Evolutionary conservation across 495 filamentous ascomycete genomes (phyloP), one percentile per base, ranked within the genome.

Genomic region (Penicillium paradoxum): DNA sequence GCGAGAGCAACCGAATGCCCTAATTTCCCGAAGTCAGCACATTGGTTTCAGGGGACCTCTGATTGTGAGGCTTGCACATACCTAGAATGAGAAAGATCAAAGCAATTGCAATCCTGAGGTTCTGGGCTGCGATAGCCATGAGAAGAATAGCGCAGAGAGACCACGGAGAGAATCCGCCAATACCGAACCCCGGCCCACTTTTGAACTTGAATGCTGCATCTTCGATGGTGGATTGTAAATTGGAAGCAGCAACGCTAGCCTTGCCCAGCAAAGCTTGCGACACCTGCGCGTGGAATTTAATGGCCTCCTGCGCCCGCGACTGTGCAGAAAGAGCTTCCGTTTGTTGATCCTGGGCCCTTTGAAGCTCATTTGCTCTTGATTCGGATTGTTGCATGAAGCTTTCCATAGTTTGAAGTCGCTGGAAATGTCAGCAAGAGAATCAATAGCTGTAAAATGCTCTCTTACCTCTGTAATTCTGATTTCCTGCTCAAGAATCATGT

Each of bases 231-330:
- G 61, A 40, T 44, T 74, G 71, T 5, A 81, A 49, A 51, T 73
- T 68, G n/a, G 65, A 62, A 17, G 75, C 73, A 9, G 68, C 58
- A 2, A 64, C 56, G 27, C 64, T 64, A 14, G 68, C 50, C 43
- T 73, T 68, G 17, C 70, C 69, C 13, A 79, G 53, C 11, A 79
- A 56, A 19, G 68, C 58, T 34, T 71, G 69, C 3, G 71, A 71
- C 11, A 71, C 46, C 21, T 67, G 60, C 39, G 72, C 61, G 10
- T 69, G 66, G 11, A 49, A 53, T 36, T 72, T 60, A 11, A 73
- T 59, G 6, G 51, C 57, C 34, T 73, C 57, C 37, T 77, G 71
- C 9, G 66, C 52, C 18, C 59, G 58, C 3, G 70, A 64, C 21
- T 71, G 67, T 14, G 65, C 58, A 44, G 69, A 41, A 0, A 68